Evolutionary conservation across 768 basidiomycete species (phyloP).

Genomic region (Russula foetens): DNA sequence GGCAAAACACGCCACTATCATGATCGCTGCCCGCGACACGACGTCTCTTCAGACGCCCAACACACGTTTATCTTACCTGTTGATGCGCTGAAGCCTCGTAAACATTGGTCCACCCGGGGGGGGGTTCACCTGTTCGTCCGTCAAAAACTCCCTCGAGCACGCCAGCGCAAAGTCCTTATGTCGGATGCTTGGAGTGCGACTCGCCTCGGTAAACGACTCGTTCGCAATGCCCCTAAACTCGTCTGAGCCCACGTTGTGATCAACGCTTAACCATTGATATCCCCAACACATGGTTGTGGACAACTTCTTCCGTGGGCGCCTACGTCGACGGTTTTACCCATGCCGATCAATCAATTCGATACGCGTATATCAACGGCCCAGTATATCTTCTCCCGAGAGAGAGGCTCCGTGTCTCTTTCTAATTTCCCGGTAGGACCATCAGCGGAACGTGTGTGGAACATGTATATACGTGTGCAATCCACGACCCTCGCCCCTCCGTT

Average conservation of each 20-base stretch:
- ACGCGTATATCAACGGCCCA: not conserved
- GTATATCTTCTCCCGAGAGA: not conserved
- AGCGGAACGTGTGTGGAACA: not conserved
- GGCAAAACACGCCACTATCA: not conserved
- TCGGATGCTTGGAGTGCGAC: not conserved
- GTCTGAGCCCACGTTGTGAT: not conserved
- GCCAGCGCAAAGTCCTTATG: not conserved
- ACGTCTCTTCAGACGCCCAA: not conserved
- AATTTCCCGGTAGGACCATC: not conserved
- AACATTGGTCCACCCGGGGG: not conserved
- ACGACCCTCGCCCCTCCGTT: not conserved
- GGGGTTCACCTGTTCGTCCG: not conserved
- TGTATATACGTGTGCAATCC: not conserved
- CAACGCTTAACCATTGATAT: not conserved
- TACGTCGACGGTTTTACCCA: not conserved
- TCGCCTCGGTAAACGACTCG: too few relatives aligned
- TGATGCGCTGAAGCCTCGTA: not conserved
- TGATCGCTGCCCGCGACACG: not conserved
- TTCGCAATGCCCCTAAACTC: not conserved
- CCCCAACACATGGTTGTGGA: not conserved
- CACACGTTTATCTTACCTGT: not conserved
- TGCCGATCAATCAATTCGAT: not conserved
- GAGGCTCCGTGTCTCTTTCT: not conserved
- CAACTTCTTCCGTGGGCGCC: not conserved
- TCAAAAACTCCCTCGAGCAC: not conserved